phyloP scores from a whole-genome alignment of 169 alveolate species.

The Eimeria falciformis region DNA sequence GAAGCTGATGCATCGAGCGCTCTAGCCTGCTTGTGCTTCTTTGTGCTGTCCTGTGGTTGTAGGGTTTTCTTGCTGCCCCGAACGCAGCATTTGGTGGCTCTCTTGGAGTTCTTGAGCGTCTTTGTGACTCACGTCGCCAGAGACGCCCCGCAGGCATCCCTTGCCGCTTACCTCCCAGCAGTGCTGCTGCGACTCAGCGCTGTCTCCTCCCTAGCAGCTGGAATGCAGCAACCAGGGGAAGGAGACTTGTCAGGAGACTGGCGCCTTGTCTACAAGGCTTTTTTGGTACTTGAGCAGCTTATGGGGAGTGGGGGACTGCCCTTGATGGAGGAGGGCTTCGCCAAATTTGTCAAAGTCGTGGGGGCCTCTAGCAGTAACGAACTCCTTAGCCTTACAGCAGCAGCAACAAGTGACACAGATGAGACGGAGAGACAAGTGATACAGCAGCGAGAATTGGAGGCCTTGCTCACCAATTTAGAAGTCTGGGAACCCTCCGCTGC shows the following conservation, averaged over 20 bases:
- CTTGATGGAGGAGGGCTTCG: slow-evolving; percentile 44
- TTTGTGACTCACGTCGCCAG: slow-evolving; percentile 14
- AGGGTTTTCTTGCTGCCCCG: slow-evolving; percentile 69
- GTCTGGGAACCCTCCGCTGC: neutral
- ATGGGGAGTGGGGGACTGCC: slow-evolving; percentile 26
- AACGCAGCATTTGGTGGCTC: slow-evolving; percentile 53
- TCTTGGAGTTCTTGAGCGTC: slow-evolving; percentile 58
- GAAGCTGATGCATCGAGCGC: too few relatives aligned
- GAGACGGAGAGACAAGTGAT: neutral
- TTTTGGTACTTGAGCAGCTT: slow-evolving; percentile 39
- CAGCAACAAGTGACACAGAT: neutral
- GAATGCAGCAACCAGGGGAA: neutral
- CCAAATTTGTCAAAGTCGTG: slow-evolving; percentile 19
- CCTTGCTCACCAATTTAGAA: neutral
- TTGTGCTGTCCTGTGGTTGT: neutral
- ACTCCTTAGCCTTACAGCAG: slow-evolving; percentile 1
- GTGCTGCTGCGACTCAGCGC: slow-evolving; percentile 14
- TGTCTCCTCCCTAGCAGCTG: slow-evolving; percentile 6
- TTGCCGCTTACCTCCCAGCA: slow-evolving; percentile 27
- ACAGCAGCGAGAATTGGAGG: neutral
- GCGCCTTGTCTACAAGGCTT: slow-evolving; percentile 66
- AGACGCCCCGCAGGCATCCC: neutral
- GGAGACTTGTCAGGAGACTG: slow-evolving; percentile 35
- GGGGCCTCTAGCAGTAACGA: neutral
- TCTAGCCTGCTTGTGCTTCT: neutral